Conservation (phyloP, 2,329 filamentous ascomycete species). For the Kalaharituber pfeilii region DNA sequence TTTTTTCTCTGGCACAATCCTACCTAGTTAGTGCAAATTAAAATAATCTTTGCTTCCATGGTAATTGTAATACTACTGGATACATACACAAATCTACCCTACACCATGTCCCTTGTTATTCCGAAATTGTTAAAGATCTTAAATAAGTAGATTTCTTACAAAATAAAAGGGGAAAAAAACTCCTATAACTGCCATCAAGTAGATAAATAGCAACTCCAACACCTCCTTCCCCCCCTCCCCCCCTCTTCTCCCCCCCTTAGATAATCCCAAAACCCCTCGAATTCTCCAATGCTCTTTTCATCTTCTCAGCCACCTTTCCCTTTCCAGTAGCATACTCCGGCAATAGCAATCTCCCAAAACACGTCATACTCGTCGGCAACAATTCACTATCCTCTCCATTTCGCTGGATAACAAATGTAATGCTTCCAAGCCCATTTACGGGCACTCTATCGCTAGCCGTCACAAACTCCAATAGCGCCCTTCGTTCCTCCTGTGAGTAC, state of each 20-base stretch:
- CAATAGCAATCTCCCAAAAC: slow-evolving; percentile 72
- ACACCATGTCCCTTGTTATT: no score
- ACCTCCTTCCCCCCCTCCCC: neutral
- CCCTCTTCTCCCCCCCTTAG: neutral
- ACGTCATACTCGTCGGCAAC: slow-evolving; percentile 78
- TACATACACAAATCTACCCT: no score
- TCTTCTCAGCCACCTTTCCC: slow-evolving; percentile 52
- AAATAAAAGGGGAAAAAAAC: no score
- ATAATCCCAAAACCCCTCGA: slow-evolving; percentile 63
- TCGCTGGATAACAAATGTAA: slow-evolving; percentile 69
- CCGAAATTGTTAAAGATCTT: no score
- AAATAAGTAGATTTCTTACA: no score
- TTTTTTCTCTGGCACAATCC: no score
- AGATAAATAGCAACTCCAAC: no score
- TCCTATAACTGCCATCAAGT: no score
- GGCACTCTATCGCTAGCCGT: slow-evolving; percentile 84
- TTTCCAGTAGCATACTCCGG: slow-evolving; percentile 56
- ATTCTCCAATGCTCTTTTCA: slow-evolving; percentile 76
- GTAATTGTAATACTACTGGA: no score
- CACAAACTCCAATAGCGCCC: slow-evolving; percentile 75
- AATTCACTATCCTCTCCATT: slow-evolving; percentile 44
- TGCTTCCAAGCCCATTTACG: slow-evolving; percentile 62
- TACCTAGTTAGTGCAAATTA: no score
- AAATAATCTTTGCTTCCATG: no score
- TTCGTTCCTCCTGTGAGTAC: slow-evolving; percentile 52